phyloP scores from a whole-genome alignment of 208 protist species.

The Trypanosoma scelopori region DNA sequence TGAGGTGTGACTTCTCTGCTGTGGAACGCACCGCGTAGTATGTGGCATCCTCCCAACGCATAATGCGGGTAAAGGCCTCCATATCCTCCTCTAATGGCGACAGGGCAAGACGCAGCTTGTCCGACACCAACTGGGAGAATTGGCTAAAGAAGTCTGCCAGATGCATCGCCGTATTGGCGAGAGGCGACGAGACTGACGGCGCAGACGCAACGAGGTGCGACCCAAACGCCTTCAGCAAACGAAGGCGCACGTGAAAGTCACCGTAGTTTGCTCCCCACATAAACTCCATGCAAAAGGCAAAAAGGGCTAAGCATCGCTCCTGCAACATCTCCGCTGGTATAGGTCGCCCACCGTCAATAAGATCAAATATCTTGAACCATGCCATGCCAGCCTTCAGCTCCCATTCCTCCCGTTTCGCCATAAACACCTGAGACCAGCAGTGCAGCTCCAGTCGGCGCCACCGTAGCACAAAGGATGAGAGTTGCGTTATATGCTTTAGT shows the following conservation, averaged over 20 bases:
- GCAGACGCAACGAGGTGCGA: conserved; percentile 51
- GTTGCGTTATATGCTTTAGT: conserved; percentile 80
- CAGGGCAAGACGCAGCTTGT: conserved; percentile 43
- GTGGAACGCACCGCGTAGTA: conserved; percentile 95
- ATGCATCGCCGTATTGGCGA: conserved; percentile 79
- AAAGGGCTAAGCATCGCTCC: conserved; percentile 46
- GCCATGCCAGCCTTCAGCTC: conserved; percentile 58
- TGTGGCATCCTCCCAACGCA: conserved; percentile 93
- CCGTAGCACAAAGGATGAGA: conserved; percentile 93
- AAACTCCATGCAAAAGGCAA: conserved; percentile 65
- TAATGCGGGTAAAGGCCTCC: conserved; percentile 82
- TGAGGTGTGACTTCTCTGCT: conserved; percentile 95
- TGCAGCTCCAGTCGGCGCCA: conserved; percentile 97
- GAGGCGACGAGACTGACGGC: conserved; percentile 38
- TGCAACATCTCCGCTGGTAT: conserved; percentile 24
- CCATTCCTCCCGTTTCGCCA: conserved; percentile 74
- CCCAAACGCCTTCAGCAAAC: conserved; percentile 61
- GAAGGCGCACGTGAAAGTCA: conserved; percentile 73
- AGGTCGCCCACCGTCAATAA: conserved; percentile 35
- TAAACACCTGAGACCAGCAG: conserved; percentile 92
- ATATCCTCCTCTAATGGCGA: conserved; percentile 87
- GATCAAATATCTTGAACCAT: conserved; percentile 83
- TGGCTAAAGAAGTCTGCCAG: conserved; percentile 84
- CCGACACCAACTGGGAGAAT: conserved; percentile 54
- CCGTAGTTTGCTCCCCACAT: conserved; percentile 82